phyloP scores from a whole-genome alignment of 306 rosid genomes.

The Calophaca sinica region DNA sequence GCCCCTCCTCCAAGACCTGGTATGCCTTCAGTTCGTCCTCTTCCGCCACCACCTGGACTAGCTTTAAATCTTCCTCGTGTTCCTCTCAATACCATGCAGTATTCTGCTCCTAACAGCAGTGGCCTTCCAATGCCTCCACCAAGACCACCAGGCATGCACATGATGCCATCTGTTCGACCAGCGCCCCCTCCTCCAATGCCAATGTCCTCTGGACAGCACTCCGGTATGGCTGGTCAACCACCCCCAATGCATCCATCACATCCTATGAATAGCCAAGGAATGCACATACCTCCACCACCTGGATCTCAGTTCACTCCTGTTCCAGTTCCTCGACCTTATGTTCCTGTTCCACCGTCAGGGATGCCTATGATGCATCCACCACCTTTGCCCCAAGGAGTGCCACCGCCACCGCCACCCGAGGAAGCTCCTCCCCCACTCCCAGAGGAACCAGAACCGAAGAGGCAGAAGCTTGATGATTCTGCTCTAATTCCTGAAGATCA shows the following conservation, averaged over 20 bases:
- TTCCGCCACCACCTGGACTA: constrained; percentile 92
- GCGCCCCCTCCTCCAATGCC: constrained; percentile 71
- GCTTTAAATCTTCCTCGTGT: constrained; percentile 89
- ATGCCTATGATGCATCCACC: constrained; percentile 91
- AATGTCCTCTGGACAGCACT: constrained; percentile 72
- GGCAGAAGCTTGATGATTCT: constrained; percentile 86
- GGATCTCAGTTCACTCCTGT: constrained; percentile 81
- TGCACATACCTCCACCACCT: constrained; percentile 86
- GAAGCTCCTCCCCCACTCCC: constrained; percentile 98
- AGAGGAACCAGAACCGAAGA: constrained; percentile 95
- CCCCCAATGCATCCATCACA: constrained; percentile 66
- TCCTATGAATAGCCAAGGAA: constrained; percentile 61
- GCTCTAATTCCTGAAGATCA: constrained; percentile 88
- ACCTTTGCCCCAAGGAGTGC: constrained; percentile 86
- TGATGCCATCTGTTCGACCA: constrained; percentile 72
- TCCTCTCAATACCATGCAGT: constrained; percentile 64
- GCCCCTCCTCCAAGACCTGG: constrained; percentile 93
- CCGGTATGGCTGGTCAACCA: constrained; percentile 63
- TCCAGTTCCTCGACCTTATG: constrained; percentile 66
- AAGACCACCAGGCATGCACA: constrained; percentile 66
- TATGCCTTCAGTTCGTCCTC: constrained; percentile 81
- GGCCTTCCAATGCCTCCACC: constrained; percentile 69
- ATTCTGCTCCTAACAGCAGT: constrained; percentile 64
- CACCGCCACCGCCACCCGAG: constrained; percentile 91
- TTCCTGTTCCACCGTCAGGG: constrained; percentile 62